A percentile compares a stretch with the other conserved stretches of the same genome.
Conservation (phyloP, 2,329 filamentous ascomycete genomes). For the Taxawa tesnikishii region DNA sequence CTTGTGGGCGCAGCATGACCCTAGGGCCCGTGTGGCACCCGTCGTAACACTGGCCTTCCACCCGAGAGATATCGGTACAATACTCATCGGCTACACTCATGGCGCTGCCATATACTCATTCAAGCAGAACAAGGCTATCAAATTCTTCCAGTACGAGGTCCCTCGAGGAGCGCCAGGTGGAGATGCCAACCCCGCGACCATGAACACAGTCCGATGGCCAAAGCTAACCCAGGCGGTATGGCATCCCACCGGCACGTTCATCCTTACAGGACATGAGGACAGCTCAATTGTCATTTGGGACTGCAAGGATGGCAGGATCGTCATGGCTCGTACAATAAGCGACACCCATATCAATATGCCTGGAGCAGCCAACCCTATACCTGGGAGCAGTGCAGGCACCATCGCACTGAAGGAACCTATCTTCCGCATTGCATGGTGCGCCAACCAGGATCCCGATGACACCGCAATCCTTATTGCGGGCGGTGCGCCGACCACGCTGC, state of each 20-base stretch:
- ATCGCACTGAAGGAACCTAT: conserved; percentile 60
- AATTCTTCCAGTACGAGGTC: conserved; percentile 74
- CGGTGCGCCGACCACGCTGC: conserved; percentile 55
- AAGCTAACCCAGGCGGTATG: conserved; percentile 73
- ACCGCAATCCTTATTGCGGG: conserved; percentile 80
- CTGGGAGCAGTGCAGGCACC: conserved; percentile 28
- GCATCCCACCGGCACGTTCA: conserved; percentile 89
- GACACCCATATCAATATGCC: conserved; percentile 63
- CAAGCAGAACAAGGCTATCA: conserved; percentile 70
- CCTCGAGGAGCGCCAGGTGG: conserved; percentile 74
- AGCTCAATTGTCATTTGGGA: conserved; percentile 93
- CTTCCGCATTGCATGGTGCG: conserved; percentile 78
- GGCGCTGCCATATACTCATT: conserved; percentile 88
- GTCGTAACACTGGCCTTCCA: conserved; percentile 76
- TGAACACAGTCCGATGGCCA: conserved; percentile 55
- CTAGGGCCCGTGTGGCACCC: conserved; percentile 49
- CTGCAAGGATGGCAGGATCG: conserved; percentile 68
- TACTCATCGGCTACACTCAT: conserved; percentile 81
- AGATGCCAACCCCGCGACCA: conserved; percentile 50
- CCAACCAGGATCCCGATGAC: conserved; percentile 86
- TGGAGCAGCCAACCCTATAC: conserved; percentile 13
- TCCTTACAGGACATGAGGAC: conserved; percentile 80
- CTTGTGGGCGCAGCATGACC: conserved; percentile 66
- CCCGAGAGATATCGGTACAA: conserved; percentile 79
- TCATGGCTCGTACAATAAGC: conserved; percentile 72